Evolutionary conservation across 257 asterid genomes (phyloP).

Genomic region (Penstemon newberryi): DNA sequence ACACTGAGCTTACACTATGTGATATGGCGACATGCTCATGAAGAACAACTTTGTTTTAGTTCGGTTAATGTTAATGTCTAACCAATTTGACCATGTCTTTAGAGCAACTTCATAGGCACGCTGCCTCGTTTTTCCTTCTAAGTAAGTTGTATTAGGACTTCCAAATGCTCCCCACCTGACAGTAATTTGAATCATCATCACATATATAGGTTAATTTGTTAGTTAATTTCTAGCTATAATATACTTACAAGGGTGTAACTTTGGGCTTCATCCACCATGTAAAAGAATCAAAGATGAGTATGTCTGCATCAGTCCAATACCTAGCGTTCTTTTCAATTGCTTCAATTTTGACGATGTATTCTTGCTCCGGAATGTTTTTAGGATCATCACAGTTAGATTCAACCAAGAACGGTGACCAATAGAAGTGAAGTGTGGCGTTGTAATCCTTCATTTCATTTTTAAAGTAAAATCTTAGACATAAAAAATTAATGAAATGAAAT

Average conservation of each 20-base stretch:
- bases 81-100: slow-evolving; percentile 48
- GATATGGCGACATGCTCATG: slow-evolving; percentile 47
- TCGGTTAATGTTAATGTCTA: slow-evolving; percentile 38
- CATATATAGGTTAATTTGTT: no score
- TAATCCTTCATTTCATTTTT: slow-evolving; percentile 47
- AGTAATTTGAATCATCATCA: no score
- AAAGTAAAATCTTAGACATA: no score
- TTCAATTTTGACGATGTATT: slow-evolving; percentile 43
- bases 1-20: neutral
- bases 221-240: no score
- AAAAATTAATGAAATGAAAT: neutral
- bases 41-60: slow-evolving; percentile 40
- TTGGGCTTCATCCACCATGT: no score
- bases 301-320: no score
- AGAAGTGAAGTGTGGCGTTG: slow-evolving; percentile 69
- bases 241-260: no score
- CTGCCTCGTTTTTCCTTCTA: slow-evolving; percentile 38
- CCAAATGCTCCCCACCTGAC: slow-evolving; percentile 48
- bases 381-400: slow-evolving; percentile 86
- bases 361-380: slow-evolving; percentile 35
- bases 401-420: slow-evolving; percentile 84
- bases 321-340: slow-evolving; percentile 38
- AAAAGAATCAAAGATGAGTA: no score
- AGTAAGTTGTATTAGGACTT: slow-evolving; percentile 26
- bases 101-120: slow-evolving; percentile 44